These are phyloP conservation scores for Xerocomus nothofagi DNA, from an alignment of 1,284 basidiomycete genomes.

Conservation along the genomic window DNA sequence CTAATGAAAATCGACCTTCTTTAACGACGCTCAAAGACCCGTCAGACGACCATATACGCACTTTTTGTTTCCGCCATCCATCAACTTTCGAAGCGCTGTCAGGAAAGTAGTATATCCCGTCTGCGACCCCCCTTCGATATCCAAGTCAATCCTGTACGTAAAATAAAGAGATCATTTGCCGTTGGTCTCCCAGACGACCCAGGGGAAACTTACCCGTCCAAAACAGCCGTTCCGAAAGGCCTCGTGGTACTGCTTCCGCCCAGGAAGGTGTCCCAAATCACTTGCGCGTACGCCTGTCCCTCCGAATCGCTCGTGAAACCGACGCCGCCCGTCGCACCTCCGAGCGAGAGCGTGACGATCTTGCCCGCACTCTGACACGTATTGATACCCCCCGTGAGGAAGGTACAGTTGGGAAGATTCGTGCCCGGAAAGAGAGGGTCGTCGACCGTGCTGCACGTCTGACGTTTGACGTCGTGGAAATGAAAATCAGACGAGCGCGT, in stretches of 20 bases:
- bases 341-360: slow-evolving; percentile 62
- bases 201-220: slow-evolving; percentile 54
- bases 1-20: slow-evolving; percentile 34
- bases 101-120: slow-evolving; percentile 56
- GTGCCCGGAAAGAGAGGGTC: slow-evolving; percentile 52
- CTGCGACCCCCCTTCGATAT: slow-evolving; percentile 61
- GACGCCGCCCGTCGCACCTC: slow-evolving; percentile 57
- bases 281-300: slow-evolving; percentile 52
- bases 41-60: slow-evolving; percentile 31
- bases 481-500: not conserved
- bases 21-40: not conserved
- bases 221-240: slow-evolving; percentile 62
- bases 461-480: not conserved
- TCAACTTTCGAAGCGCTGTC: slow-evolving; percentile 47
- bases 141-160: slow-evolving; percentile 54
- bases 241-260: slow-evolving; percentile 47
- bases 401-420: slow-evolving; percentile 54
- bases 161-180: not conserved
- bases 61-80: slow-evolving; percentile 51
- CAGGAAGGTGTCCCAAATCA: slow-evolving; percentile 67
- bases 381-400: slow-evolving; percentile 55
- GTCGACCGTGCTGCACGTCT: slow-evolving; percentile 51
- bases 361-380: slow-evolving; percentile 64
- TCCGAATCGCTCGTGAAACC: slow-evolving; percentile 54
- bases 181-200: slow-evolving; percentile 6